phyloP scores from a whole-genome alignment of 441 rosid genomes.

The Iberis amara region DNA sequence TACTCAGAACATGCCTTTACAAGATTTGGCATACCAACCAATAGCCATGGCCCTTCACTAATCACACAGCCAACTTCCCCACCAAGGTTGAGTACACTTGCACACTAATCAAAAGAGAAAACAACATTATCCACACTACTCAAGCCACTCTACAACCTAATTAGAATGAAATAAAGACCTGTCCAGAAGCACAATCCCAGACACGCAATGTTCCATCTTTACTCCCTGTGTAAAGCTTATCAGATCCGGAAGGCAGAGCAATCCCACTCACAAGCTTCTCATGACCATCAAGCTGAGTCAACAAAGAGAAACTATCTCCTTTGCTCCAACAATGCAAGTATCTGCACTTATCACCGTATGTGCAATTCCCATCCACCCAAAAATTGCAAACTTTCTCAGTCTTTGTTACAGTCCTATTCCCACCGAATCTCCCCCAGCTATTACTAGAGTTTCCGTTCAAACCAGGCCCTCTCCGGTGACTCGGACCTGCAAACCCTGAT shows the following conservation, averaged over 20 bases:
- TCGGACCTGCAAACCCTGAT: slow-evolving; percentile 56
- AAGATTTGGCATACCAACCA: slow-evolving; percentile 78
- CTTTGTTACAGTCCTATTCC: slow-evolving; percentile 45
- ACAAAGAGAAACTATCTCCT: slow-evolving; percentile 61
- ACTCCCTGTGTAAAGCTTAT: slow-evolving; percentile 88
- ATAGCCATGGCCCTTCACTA: slow-evolving; percentile 94
- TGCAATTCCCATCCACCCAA: slow-evolving; percentile 87
- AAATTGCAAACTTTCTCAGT: slow-evolving; percentile 69
- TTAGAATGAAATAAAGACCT: slow-evolving; percentile 41
- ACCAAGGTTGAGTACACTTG: slow-evolving; percentile 55
- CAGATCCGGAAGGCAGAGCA: slow-evolving; percentile 76
- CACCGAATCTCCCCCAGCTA: slow-evolving; percentile 68
- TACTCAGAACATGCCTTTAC: slow-evolving; percentile 55
- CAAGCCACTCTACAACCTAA: too few species aligned
- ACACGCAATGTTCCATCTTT: slow-evolving; percentile 75
- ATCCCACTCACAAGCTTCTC: slow-evolving; percentile 79
- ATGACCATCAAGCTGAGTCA: slow-evolving; percentile 90
- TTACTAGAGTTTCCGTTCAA: slow-evolving; percentile 34
- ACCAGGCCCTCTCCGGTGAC: slow-evolving; percentile 49
- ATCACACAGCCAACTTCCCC: slow-evolving; percentile 93
- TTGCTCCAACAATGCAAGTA: slow-evolving; percentile 84
- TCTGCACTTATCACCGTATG: slow-evolving; percentile 68
- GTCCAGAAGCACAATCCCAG: slow-evolving; percentile 96
- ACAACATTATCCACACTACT: slow-evolving; percentile 14
- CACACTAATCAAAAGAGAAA: slow-evolving; percentile 48